Conservation (phyloP, 345 rosid genomes). For the Reutealis trisperma region DNA sequence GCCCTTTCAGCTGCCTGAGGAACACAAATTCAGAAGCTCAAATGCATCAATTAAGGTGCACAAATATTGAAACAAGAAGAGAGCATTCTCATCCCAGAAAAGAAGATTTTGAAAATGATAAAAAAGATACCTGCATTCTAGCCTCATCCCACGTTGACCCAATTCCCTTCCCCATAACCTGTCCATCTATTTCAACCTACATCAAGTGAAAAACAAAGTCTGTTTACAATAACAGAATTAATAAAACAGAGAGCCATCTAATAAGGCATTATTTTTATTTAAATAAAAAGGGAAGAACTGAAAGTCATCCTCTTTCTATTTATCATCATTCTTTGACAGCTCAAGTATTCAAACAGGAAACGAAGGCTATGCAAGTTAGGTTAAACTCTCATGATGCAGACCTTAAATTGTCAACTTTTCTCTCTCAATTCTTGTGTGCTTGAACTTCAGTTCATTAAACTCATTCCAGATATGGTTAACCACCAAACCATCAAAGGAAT, state of each 20-base stretch:
- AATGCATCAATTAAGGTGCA: neutral
- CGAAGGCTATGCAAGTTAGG: neutral
- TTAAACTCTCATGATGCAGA: constrained; percentile 5
- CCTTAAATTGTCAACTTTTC: neutral
- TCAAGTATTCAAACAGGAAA: neutral
- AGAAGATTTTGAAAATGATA: constrained; percentile 6
- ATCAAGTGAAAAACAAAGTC: constrained; percentile 18
- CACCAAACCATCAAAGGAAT: neutral
- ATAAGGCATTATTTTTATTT: neutral
- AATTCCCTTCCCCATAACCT: constrained; percentile 75
- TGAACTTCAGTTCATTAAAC: neutral
- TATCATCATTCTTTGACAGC: neutral
- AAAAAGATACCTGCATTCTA: constrained; percentile 63
- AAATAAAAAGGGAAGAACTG: neutral
- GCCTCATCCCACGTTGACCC: constrained; percentile 98
- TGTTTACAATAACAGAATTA: neutral
- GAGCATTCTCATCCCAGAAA: neutral
- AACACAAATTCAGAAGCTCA: constrained; percentile 17
- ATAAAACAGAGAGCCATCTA: neutral
- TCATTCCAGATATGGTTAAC: neutral
- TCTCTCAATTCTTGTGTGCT: neutral
- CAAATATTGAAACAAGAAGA: constrained; percentile 2
- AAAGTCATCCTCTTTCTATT: neutral
- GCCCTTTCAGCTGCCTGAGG: constrained; percentile 92
- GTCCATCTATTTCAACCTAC: constrained; percentile 95